Evolutionary conservation across 148 eudicot genomes (phyloP), one percentile per base, ranked within the genome.

Genomic region (Rhododendron molle): DNA sequence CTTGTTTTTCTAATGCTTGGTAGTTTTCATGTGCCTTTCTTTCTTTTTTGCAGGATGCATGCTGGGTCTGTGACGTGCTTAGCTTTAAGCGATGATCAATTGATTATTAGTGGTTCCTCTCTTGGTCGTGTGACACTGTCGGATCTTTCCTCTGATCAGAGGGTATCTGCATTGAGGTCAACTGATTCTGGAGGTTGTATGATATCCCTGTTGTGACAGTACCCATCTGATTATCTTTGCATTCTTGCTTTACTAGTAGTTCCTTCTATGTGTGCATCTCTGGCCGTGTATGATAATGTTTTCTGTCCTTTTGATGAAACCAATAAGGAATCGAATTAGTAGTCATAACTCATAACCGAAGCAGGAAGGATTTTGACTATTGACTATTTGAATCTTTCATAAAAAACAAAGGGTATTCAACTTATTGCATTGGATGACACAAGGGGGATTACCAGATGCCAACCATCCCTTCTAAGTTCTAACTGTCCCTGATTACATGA

Each of bases 21-120:
- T 15, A 20, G 47, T 43, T 38, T 38, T 49, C 32, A 26, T 43
- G 2, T 23, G 46, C 18, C 16, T 52, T 50, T 30, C 40, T 80
- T 14, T 79, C 49, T 38, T 40, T 43, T 81, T 87, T 90, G 87
- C 90, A 95, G 98, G 93, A 94, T 92, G 93, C 94, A 93, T 81
- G 76, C 84, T 80, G 89, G 94, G 83, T 89, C 93, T 34, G 91
- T 92, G 50, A 89, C 92, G 80, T 92, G 94, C 89, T 88, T 95
- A 88, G 90, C 94, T 73, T 86, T 93, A 77, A 90, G 89, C 72
- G 97, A 95, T 65, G 94, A 89, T 85, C 96, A 93, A 85, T 87
- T 93, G 87, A 85, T 95, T 74, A n/a, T 93, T 81, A 88, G 95
- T 85, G 97, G 97, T 85, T 95, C 96, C 28, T 87, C 94, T 72